Evolutionary conservation across 2,329 filamentous ascomycete genomes (phyloP), one percentile per base, ranked within the genome.

Genomic region (Biscogniauxia mediterranea): DNA sequence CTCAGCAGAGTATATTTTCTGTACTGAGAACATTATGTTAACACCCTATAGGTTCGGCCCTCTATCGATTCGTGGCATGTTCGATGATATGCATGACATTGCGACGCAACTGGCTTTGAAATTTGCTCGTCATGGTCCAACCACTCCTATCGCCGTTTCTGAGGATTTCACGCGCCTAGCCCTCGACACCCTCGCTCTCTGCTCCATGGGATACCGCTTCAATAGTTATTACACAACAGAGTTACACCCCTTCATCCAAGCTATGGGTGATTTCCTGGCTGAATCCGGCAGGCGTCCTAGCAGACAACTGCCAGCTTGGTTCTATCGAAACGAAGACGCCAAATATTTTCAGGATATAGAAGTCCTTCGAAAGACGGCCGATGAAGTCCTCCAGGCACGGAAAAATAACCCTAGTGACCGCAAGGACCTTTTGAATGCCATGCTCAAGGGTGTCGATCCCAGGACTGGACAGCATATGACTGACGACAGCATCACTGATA

Each of bases 201-300:
- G 88, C 72, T 79, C 85, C n/a, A 89, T 91, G 85, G 84, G 84
- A 46, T 89, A 82, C 61, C 85, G 89, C 19, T 92, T 92, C 80
- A 92, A 92, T 75, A 88, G 85, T 1, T 92, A 88, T 74, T 93
- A 92, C 70, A 80, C 81, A 26, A 83, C 90, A 15, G 79, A 85
- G 8, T 77, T 89, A 72, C 90, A 93, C 66, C 89, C 89, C 0
- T 92, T 93, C 67, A 80, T 92, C 49, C 73, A 80, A 52, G 84
- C 87, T 38, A 91, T 92, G 89, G 80, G 80, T 1, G 80, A 80
- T n/a, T 84, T 89, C 58, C 77, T 93, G 1, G 69, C 73, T 13
- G 86, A 88, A 63, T 83, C 81, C 5, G 84, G 82, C 32, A 77
- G 75, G 8, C 80, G 85, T 32, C 73, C 80, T 11, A 75, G 75